A percentile compares a stretch with the other conserved stretches of the same genome.
phyloP scores from a whole-genome alignment of 2,329 filamentous ascomycete species.

The Epichloe typhina region DNA sequence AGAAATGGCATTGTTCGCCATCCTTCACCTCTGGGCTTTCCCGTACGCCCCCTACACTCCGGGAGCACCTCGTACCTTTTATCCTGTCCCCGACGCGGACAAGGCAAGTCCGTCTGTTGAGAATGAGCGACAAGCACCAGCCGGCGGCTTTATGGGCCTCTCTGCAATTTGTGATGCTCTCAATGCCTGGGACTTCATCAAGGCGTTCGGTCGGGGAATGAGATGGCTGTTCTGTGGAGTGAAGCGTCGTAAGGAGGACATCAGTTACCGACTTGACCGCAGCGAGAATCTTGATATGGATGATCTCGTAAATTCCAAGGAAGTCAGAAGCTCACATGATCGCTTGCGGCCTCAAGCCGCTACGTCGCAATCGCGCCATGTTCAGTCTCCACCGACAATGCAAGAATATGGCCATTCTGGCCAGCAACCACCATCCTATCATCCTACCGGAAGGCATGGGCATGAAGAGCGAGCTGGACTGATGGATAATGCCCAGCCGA shows the following conservation, averaged over 20 bases:
- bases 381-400: slow-evolving; percentile 17
- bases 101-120: slow-evolving; percentile 27
- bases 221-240: slow-evolving; percentile 71
- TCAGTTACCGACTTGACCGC: slow-evolving; percentile 29
- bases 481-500: slow-evolving; percentile 24
- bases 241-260: slow-evolving; percentile 42
- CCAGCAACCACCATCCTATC: slow-evolving; percentile 16
- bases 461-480: slow-evolving; percentile 30
- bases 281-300: slow-evolving; percentile 24
- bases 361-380: background rate
- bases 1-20: slow-evolving; percentile 71
- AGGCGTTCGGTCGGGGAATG: slow-evolving; percentile 63
- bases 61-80: slow-evolving; percentile 30
- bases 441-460: slow-evolving; percentile 21
- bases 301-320: slow-evolving; percentile 20
- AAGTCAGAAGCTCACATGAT: slow-evolving; percentile 10
- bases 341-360: slow-evolving; percentile 8
- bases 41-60: slow-evolving; percentile 57
- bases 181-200: slow-evolving; percentile 73
- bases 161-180: slow-evolving; percentile 57
- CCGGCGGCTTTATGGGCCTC: slow-evolving; percentile 51
- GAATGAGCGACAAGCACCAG: slow-evolving; percentile 36
- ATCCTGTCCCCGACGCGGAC: slow-evolving; percentile 29
- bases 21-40: slow-evolving; percentile 75
- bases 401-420: slow-evolving; percentile 24